phyloP scores from a whole-genome alignment of 371 early-diverging fungal genomes.

The Rhizopus sp. region DNA sequence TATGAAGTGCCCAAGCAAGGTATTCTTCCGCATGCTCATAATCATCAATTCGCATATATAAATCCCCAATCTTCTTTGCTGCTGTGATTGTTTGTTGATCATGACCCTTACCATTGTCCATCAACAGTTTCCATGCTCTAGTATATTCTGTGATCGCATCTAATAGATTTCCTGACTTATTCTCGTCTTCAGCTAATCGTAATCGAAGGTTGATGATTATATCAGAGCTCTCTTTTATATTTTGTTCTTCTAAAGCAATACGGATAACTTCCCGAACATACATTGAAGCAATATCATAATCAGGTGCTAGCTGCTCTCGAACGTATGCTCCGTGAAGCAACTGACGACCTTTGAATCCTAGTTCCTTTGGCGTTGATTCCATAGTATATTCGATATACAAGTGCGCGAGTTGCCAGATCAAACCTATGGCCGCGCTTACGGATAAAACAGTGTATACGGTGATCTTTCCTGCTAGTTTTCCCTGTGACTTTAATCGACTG shows the following conservation, averaged over 20 bases:
- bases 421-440: conserved; percentile 24
- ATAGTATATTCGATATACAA: conserved; percentile 49
- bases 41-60: conserved; percentile 56
- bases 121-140: conserved; percentile 37
- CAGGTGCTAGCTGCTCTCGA: conserved; percentile 43
- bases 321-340: conserved; percentile 54
- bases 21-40: conserved; percentile 54
- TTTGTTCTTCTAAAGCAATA: conserved; percentile 42
- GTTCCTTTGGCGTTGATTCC: conserved; percentile 42
- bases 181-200: conserved; percentile 42
- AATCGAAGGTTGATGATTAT: conserved; percentile 37
- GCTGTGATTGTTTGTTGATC: conserved; percentile 13
- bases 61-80: conserved; percentile 51
- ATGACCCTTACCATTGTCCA: conserved; percentile 13
- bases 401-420: conserved; percentile 50
- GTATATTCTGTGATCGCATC: conserved; percentile 50
- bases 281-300: conserved; percentile 40
- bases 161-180: conserved; percentile 41
- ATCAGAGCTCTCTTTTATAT: conserved; percentile 27
- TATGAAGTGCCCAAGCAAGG: conserved; percentile 48
- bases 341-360: conserved; percentile 44
- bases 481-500: conserved; percentile 24
- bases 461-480: conserved; percentile 36
- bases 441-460: conserved; percentile 36
- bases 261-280: conserved; percentile 44